phyloP scores from a whole-genome alignment of 805 yeast species.

The Cyberlindnera americana region DNA sequence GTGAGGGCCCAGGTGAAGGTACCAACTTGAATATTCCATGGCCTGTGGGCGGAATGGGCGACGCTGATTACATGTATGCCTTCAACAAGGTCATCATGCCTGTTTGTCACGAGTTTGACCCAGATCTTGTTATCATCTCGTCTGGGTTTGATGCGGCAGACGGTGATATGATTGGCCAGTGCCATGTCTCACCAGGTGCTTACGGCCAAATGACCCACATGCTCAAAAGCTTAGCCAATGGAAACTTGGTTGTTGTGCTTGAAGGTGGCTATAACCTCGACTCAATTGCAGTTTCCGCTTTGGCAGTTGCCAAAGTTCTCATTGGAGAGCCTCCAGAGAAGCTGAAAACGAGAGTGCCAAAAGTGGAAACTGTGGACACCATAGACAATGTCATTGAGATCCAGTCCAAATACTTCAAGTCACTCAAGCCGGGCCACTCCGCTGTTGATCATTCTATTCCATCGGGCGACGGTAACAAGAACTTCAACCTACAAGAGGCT shows the following conservation, averaged over 20 bases:
- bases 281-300: conserved; percentile 84
- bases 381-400: conserved; percentile 74
- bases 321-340: conserved; percentile 95
- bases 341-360: conserved; percentile 62
- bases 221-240: conserved; percentile 83
- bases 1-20: conserved; percentile 86
- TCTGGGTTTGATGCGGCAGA: conserved; percentile 99
- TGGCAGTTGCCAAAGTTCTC: conserved; percentile 86
- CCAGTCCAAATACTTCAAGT: conserved; percentile 87
- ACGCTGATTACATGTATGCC: conserved; percentile 93
- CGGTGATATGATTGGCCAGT: conserved; percentile 95
- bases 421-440: conserved; percentile 64
- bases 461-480: conserved; percentile 35
- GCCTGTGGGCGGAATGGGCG: conserved; percentile 89
- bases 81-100: conserved; percentile 86
- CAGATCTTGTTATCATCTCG: conserved; percentile 88
- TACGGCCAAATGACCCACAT: conserved; percentile 95
- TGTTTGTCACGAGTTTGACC: conserved; percentile 80
- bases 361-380: conserved; percentile 71
- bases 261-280: conserved; percentile 98
- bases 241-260: conserved; percentile 81
- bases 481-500: conserved; percentile 62
- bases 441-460: conserved; percentile 36
- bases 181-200: conserved; percentile 93
- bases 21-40: conserved; percentile 89